These are phyloP conservation scores for Mrakia frigida DNA, from an alignment of 768 basidiomycete species.

Conservation along the genomic window DNA sequence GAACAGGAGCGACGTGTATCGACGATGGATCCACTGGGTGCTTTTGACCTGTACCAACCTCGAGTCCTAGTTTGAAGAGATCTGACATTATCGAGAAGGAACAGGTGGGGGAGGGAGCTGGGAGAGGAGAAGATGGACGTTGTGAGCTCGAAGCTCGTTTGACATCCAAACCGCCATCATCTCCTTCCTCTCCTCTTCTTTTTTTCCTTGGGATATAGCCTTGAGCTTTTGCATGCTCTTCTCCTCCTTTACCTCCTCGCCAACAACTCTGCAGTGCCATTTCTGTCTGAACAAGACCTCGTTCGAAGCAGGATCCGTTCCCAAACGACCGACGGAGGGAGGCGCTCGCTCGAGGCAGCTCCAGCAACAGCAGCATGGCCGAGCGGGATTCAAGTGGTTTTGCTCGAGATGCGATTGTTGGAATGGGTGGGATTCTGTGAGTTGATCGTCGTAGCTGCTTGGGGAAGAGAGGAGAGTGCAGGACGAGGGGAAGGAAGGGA, in stretches of 20 bases:
- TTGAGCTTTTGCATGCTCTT: neutral
- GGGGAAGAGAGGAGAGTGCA: no score
- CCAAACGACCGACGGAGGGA: neutral
- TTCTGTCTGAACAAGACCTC: conserved; percentile 9
- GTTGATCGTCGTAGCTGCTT: neutral
- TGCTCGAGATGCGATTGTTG: conserved; percentile 6
- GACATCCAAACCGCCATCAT: neutral
- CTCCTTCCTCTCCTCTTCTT: neutral
- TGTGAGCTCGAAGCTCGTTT: neutral
- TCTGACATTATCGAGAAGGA: neutral
- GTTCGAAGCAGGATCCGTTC: conserved; percentile 1
- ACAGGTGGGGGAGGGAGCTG: no score
- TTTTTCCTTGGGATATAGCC: neutral
- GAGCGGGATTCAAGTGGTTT: conserved; percentile 11
- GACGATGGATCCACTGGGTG: neutral
- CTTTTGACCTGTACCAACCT: neutral
- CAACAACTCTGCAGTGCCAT: conserved; percentile 13
- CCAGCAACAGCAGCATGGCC: neutral
- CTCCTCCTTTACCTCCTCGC: neutral
- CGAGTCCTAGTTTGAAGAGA: conserved; percentile 15
- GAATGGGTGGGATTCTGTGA: conserved; percentile 23
- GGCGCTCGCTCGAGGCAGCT: neutral
- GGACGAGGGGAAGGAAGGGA: neutral
- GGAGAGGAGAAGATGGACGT: neutral
- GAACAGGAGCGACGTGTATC: neutral